phyloP scores from a whole-genome alignment of 1,139 yeast species.

The Magnusiomyces magnusii region DNA sequence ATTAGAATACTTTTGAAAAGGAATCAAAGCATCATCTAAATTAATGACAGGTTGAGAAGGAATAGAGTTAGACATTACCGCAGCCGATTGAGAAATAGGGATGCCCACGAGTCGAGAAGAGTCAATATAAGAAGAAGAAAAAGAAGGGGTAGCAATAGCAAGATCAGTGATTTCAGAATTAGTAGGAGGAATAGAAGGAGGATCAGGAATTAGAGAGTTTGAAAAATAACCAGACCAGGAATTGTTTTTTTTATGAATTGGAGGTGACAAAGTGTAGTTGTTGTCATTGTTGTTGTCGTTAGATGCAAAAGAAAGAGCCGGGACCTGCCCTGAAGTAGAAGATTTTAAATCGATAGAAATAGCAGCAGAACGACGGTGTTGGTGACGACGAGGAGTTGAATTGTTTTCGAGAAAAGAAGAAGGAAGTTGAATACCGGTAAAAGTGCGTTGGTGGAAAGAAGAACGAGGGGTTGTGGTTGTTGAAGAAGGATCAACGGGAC shows the following conservation, averaged over 20 bases:
- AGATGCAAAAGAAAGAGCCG: slow-evolving; percentile 22
- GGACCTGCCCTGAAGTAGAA: slow-evolving; percentile 10
- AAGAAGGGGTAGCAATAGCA: slow-evolving; percentile 4
- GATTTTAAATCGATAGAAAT: slow-evolving; percentile 23
- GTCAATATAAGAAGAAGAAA: slow-evolving; percentile 19
- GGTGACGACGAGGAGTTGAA: slow-evolving; percentile 19
- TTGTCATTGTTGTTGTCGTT: slow-evolving; percentile 13
- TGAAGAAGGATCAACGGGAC: not conserved
- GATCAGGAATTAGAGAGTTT: not conserved
- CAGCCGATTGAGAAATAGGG: not conserved
- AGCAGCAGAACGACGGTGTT: slow-evolving; percentile 34
- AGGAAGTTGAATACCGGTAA: slow-evolving; percentile 14
- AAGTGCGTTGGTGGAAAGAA: slow-evolving; percentile 3
- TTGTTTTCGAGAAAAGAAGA: not conserved
- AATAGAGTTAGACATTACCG: slow-evolving; percentile 1
- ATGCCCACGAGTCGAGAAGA: slow-evolving; percentile 11
- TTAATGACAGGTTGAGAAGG: slow-evolving; percentile 25
- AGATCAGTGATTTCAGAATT: not conserved
- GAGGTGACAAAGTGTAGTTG: not conserved
- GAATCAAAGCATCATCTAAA: slow-evolving; percentile 31
- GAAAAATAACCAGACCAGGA: slow-evolving; percentile 14
- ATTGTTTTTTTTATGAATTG: slow-evolving; percentile 21
- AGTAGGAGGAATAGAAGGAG: not conserved
- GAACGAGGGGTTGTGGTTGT: not conserved
- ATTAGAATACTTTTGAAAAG: slow-evolving; percentile 17